Percentiles rank a stretch among this genome's conserved stretches.
Conservation (phyloP, 257 asterid species). For the Jacaranda mimosifolia region DNA sequence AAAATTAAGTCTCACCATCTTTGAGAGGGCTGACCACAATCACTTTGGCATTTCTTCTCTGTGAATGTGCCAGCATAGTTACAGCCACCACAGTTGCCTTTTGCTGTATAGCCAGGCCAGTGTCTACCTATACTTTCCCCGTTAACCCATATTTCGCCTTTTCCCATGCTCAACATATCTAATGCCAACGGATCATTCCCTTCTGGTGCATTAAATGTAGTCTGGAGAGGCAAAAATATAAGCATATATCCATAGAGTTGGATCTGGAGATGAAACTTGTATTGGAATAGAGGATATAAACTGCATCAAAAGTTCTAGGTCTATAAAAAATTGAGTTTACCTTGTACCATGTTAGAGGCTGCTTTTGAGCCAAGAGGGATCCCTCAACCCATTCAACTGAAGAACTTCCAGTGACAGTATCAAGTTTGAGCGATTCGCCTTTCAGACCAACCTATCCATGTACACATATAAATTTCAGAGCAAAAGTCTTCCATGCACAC, state of each 20-base stretch:
- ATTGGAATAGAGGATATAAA: too few relatives aligned
- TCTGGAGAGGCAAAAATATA: slow-evolving; percentile 41
- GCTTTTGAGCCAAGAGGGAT: slow-evolving; percentile 59
- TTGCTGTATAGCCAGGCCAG: slow-evolving; percentile 68
- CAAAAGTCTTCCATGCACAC: too few relatives aligned
- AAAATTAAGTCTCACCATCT: slow-evolving; percentile 60
- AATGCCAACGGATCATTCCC: slow-evolving; percentile 69
- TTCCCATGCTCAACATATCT: slow-evolving; percentile 77
- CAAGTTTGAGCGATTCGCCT: slow-evolving; percentile 66
- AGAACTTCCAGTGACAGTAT: slow-evolving; percentile 59
- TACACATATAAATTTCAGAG: neutral
- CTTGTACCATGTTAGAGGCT: slow-evolving; percentile 95
- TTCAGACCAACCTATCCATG: slow-evolving; percentile 66
- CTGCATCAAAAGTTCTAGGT: neutral
- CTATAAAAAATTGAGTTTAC: slow-evolving; percentile 42
- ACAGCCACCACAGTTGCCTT: slow-evolving; percentile 63
- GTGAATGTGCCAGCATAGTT: slow-evolving; percentile 64
- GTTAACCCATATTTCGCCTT: slow-evolving; percentile 82
- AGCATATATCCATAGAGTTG: too few relatives aligned
- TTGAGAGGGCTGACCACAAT: slow-evolving; percentile 79
- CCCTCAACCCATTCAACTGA: slow-evolving; percentile 67
- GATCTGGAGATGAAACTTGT: too few relatives aligned
- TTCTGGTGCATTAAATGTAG: slow-evolving; percentile 60
- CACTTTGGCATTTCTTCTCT: slow-evolving; percentile 62
- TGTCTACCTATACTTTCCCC: slow-evolving; percentile 76